phyloP scores from a whole-genome alignment of 208 protist species.

The Hexamita inflata region DNA sequence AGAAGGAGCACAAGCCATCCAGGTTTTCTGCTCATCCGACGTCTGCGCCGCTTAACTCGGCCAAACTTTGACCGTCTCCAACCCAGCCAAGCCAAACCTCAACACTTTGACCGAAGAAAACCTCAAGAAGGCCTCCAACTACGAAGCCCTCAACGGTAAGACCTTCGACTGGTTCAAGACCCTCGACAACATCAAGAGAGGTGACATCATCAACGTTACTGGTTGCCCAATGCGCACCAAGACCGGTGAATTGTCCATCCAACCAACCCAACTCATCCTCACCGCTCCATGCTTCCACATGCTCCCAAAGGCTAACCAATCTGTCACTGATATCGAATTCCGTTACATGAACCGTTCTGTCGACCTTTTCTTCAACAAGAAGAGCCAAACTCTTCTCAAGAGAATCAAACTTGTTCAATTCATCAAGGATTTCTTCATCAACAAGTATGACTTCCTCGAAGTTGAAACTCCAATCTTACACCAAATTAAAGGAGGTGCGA shows the following conservation, averaged over 20 bases:
- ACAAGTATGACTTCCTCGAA: conserved; percentile 60
- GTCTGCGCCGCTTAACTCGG: too few species aligned
- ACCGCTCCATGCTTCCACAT: conserved; percentile 90
- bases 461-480: conserved; percentile 93
- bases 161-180: background rate
- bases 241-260: conserved; percentile 61
- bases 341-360: conserved; percentile 76
- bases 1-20: conserved; percentile 71
- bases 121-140: too few species aligned
- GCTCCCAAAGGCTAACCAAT: conserved; percentile 61
- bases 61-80: too few species aligned
- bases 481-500: conserved; percentile 91
- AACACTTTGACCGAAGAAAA: too few species aligned
- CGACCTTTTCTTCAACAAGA: conserved; percentile 92
- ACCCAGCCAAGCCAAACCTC: too few species aligned
- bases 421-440: conserved; percentile 87
- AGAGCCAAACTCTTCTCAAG: conserved; percentile 69
- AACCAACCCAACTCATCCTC: conserved; percentile 50
- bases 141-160: too few species aligned
- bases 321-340: conserved; percentile 26
- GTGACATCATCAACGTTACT: conserved; percentile 88
- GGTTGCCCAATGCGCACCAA: conserved; percentile 62
- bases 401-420: conserved; percentile 80
- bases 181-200: conserved; percentile 63
- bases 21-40: conserved; percentile 57